Evolutionary conservation across 768 basidiomycete genomes (phyloP).

Genomic region (Kwoniella heveanensis): DNA sequence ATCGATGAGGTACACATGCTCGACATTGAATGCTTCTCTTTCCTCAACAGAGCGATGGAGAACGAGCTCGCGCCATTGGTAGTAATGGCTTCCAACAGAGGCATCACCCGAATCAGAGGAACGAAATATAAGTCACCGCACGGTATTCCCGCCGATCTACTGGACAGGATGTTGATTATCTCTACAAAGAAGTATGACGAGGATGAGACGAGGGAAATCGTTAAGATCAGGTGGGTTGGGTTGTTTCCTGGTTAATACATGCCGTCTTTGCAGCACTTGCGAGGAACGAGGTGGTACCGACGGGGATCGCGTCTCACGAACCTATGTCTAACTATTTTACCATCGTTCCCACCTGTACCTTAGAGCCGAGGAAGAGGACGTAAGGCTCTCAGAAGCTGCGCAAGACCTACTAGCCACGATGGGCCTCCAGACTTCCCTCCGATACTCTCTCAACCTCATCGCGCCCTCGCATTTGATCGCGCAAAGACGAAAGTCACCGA

Average conservation of each 20-base stretch:
- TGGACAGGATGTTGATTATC: constrained; percentile 95
- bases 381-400: constrained; percentile 73
- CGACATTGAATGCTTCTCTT: constrained; percentile 99
- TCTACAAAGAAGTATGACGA: constrained; percentile 81
- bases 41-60: constrained; percentile 93
- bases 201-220: constrained; percentile 86
- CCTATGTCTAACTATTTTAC: too few relatives aligned
- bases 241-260: not conserved
- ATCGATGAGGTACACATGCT: constrained; percentile 99
- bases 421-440: constrained; percentile 83
- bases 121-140: constrained; percentile 94
- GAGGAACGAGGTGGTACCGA: too few relatives aligned
- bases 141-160: constrained; percentile 88
- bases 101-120: constrained; percentile 90
- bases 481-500: constrained; percentile 71
- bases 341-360: too few relatives aligned
- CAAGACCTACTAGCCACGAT: constrained; percentile 80
- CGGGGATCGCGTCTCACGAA: too few relatives aligned
- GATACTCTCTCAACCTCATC: constrained; percentile 92
- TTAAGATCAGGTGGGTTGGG: constrained; percentile 75
- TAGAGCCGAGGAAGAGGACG: constrained; percentile 94
- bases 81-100: constrained; percentile 97
- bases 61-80: constrained; percentile 90
- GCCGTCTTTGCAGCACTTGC: too few relatives aligned
- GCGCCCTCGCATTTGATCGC: constrained; percentile 87